Base-by-base conservation (phyloP, 2,329 filamentous ascomycete species). In the Aureobasidium subglaciale region DNA sequence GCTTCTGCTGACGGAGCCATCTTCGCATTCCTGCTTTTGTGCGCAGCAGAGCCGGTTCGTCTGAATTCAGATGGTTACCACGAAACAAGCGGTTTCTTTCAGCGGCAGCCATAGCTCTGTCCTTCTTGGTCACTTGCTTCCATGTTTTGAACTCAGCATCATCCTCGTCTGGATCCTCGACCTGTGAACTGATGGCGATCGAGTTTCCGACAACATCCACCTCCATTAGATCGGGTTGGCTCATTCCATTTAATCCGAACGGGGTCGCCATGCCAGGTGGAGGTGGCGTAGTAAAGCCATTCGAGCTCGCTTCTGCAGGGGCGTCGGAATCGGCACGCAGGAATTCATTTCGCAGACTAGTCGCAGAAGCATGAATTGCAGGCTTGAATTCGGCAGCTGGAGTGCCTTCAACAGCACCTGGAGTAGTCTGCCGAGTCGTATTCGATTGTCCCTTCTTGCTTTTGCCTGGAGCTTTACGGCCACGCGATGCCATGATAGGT, bases 41-140 rank as follows among this genome's bases (percentile, higher is more conserved):
- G 60, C 93, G 81, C 41, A 97, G 74, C 50, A 97, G 75, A 13
- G 93, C 93, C 16, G 90, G 90, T 59, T 95, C 90, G 27, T 99
- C 93, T 0, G 81, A 71, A 66, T 96, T 95, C 48, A 99, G 77
- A 64, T 85, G 88, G 64, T 90, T 86, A 49, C 86, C 87, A 59
- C 86, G 87, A 73, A 99, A 96, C 13, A 99, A 80, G 35, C 87
- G 82, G 69, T 90, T 85, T 29, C 93, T 83, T 67, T 96, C 89
- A 60, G 91, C 90, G 58, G 93, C 87, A 53, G 92, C 83, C 22
- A 87, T 75, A 4, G 93, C 93, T 59, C 93, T 85, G 65, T 96
- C 91, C 68, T 93, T 96, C 73, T 97, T 97, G 2, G 93, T 99
- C 37, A 96, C 90, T 71, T 97, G 92, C 74, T 97, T 99, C 93